Base-by-base conservation (phyloP, 176 grass and related monocot species). In the Microstegium vimineum region DNA sequence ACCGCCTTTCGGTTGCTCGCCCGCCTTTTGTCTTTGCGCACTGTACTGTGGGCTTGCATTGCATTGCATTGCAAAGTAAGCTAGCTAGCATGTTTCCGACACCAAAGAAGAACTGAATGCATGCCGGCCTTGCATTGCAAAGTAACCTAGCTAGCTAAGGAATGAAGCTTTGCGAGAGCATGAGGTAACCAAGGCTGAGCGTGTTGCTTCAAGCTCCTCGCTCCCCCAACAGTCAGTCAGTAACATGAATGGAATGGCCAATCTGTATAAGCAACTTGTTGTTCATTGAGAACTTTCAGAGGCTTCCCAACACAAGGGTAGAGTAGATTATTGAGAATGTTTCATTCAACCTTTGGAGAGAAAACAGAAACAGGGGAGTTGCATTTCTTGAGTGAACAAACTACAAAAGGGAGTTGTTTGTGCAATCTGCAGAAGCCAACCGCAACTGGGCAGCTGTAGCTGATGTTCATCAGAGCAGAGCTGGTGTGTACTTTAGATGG, bases 1-100 rank as follows among this genome's bases (percentile, higher is more conserved):
- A 26, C 42, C 86, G 78, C 68, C 57, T 68, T 67, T 59, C 16
- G 41, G 31, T 10, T 83, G 65, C 38, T 78, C 10, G 66, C 51
- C 59, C 3, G 7, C 47, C 12, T 69, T 81, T 62, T 62, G 34
- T 49, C 73, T 62, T 38, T 26, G 14, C 31, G 64, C 30, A 80
- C 11, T 45, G 57, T 45, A 80, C 11, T 54, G 62, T 54, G 51
- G 51, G 20, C 49, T 54, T 54, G 49, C 49, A 54, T 54, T 54
- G 49, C 49, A 54, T 54, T 54, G 49, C 47, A 8, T 51, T 51
- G 47, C 49, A 54, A 54, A 54, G 49, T 54, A 54, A 52, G 18
- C 6, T 38, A 38, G 37, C 2, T 54, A 54, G 49, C 49, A 54
- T 54, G 52, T 63, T 32, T 64, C 72, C 62, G 17, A 76, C 71